Conservation (phyloP, 768 basidiomycete genomes). For the Sistotremastrum niveocremeum region DNA sequence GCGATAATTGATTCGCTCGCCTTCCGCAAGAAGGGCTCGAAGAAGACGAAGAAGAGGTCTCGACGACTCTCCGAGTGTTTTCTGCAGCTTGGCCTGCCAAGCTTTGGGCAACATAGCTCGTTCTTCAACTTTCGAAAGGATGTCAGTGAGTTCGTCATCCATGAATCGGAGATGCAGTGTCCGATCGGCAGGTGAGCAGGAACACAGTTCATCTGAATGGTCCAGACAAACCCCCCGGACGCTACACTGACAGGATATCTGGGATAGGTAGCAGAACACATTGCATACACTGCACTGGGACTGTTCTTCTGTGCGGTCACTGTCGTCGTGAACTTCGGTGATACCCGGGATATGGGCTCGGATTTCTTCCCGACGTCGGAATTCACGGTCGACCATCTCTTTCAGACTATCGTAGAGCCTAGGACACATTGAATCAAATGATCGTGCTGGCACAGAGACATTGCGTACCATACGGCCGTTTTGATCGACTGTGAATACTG, state of each 20-base stretch:
- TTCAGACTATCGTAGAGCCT: conserved; percentile 77
- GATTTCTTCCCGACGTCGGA: conserved; percentile 48
- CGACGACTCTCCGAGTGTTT: conserved; percentile 50
- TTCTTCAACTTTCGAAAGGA: conserved; percentile 47
- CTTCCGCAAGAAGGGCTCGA: conserved; percentile 74
- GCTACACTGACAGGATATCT: conserved; percentile 73
- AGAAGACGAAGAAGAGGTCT: conserved; percentile 66
- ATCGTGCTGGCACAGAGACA: conserved; percentile 8
- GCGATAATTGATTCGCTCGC: conserved; percentile 68
- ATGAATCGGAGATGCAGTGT: conserved; percentile 70
- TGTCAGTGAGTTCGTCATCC: conserved; percentile 63
- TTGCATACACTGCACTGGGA: conserved; percentile 94
- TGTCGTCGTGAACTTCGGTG: conserved; percentile 56
- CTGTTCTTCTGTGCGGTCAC: conserved; percentile 83
- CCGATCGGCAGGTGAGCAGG: conserved; percentile 39
- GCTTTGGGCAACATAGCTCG: conserved; percentile 56
- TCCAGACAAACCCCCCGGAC: conserved; percentile 74
- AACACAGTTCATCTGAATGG: conserved; percentile 69
- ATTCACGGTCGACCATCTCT: conserved; percentile 84
- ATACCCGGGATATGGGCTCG: conserved; percentile 38
- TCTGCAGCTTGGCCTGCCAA: conserved; percentile 66
- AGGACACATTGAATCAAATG: conserved; percentile 1
- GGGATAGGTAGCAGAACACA: conserved; percentile 88
- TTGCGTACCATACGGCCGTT: conserved; percentile 78
- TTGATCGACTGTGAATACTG: conserved; percentile 85